Conservation (phyloP, 1,284 basidiomycete genomes). For the Serendipita sp. region DNA sequence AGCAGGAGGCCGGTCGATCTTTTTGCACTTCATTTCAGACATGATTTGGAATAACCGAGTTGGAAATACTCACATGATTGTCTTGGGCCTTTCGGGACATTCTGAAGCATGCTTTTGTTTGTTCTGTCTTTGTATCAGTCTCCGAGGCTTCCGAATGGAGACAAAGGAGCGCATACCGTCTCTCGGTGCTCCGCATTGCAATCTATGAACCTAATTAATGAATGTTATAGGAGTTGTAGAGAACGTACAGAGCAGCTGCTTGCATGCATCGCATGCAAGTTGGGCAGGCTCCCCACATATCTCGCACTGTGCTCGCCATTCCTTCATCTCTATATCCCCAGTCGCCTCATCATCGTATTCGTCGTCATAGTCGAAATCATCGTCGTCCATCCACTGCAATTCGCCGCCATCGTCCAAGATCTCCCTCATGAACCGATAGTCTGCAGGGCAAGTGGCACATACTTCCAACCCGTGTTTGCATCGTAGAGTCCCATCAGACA, state of each 20-base stretch:
- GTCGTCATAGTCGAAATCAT: neutral
- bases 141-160: neutral
- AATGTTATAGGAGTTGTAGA: neutral
- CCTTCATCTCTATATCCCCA: neutral
- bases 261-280: neutral
- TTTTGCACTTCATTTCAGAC: neutral
- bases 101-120: neutral
- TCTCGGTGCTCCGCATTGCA: neutral
- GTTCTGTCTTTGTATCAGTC: neutral
- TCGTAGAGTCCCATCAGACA: neutral
- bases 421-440: neutral
- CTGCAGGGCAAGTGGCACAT: neutral
- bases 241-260: neutral
- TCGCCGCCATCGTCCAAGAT: neutral
- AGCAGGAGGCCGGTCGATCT: too few species aligned
- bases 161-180: neutral
- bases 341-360: neutral
- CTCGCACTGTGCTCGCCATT: neutral
- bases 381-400: neutral
- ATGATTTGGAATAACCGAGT: neutral
- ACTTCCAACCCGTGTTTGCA: neutral
- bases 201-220: neutral
- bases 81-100: neutral
- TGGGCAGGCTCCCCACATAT: neutral
- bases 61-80: neutral